Evolutionary conservation across 2,329 filamentous ascomycete species (phyloP), one percentile per base, ranked within the genome.

Genomic region (Dactylellina parvicollis): DNA sequence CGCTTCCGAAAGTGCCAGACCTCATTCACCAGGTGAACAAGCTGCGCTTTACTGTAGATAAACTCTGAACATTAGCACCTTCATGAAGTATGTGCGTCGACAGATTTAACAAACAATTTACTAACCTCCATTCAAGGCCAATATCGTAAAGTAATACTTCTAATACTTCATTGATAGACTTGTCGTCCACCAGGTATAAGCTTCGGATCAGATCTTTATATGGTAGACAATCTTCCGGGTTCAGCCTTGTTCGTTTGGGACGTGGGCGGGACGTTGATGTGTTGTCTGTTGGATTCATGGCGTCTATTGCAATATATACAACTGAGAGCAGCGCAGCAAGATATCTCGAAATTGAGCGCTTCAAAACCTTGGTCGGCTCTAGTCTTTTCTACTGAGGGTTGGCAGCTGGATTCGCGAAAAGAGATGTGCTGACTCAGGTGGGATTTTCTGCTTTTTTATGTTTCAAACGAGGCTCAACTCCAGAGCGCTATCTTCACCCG

Each of bases 1-100:
- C 32, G 46, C n/a, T 42, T 62, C 5, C 57, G 57, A 18, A 62
- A 42, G n/a, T 40, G 9, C 57, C 57, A 62, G 7, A 34, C 46
- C 38, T 52, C 34, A 14, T 62, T 62, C 4, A 62, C 18, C 32
- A 62, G 24, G n/a, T 62, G 57, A 12, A 52, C 14, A 7, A 62
- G 22, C 14, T 62, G 46, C 4, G 8, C 12, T 4, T 32, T 26
- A 3, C 57, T 62, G 32, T 34, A 24, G 36, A n/a, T 22, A 54
- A 14, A 4, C 20, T 52, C 20, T 4, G 5, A 9, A 8, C 38
- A n/a, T 8, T 12, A 8, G n/a, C 7, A 4, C 38, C 16, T 44
- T 5, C 38, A 8, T n/a, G 4, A 44, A 8, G n/a, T 34, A 34
- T 34, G 30, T 34, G 30, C 7, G 7, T 14, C 30, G 7, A 34